Base-by-base conservation (phyloP, 2,329 filamentous ascomycete genomes). In the Xylaria sp. region DNA sequence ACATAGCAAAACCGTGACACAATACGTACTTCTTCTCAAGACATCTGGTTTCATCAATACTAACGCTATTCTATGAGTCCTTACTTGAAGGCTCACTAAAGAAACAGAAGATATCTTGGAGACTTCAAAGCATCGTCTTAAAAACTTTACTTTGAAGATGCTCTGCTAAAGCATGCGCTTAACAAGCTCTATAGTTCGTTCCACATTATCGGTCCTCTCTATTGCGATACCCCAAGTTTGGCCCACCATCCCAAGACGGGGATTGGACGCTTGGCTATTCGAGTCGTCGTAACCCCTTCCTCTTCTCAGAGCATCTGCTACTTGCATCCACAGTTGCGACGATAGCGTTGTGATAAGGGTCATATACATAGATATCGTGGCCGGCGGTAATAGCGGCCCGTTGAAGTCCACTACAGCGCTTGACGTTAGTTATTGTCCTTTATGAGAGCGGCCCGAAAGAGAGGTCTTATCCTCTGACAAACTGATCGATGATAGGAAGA, bases 331-430 rank as follows among this genome's bases (percentile, higher is more conserved):
- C 18, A 68, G 28, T 25, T 60, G 65, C 36, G 65, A 63, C 3
- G 58, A 63, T 10, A 61, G 4, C 34, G 59, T 68, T 5, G 50
- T 36, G 18, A 65, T 36, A 2, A 70, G 52, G 9, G 25, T 39
- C 34, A 70, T 57, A 15, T 70, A 68, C 53, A 68, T 63, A 9
- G 68, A 60, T 18, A 59, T 18, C 4, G 48, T 68, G 20, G 59
- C 56, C 18, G 39, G 48, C 41, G 61, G 59, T 8, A 70, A 15
- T 3, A n/a, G 41, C 10, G 68, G 65, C 4, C 39, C 62, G n/a
- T 28, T 18, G 18, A 63, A 59, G 28, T 70, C 68, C 18, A 70
- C 68, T 50, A 50, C 15, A 30, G 23, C 9, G 46, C 25, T 5
- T 15, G 3, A 15, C 2, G 25, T 50, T 5, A 50, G 46, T 30